phyloP scores from a whole-genome alignment of 495 filamentous ascomycete genomes.

The Aspergillus panamensis region DNA sequence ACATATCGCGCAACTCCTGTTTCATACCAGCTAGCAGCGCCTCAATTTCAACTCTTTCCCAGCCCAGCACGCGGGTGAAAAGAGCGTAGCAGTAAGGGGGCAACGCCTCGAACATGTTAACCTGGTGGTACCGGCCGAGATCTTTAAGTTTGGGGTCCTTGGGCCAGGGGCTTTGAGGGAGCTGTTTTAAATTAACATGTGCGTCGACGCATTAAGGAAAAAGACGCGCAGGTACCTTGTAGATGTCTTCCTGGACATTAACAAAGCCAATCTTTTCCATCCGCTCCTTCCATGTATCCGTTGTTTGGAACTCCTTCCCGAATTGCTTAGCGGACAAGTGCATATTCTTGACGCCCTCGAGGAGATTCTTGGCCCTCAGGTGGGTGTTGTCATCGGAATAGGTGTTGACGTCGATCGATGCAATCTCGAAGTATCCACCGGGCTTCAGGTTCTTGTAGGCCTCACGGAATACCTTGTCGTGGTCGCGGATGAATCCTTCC shows the following conservation, averaged over 20 bases:
- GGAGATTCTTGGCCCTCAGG: slow-evolving; percentile 31
- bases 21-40: slow-evolving; percentile 50
- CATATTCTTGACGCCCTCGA: slow-evolving; percentile 33
- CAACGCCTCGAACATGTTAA: slow-evolving; percentile 48
- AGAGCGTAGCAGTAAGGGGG: slow-evolving; percentile 48
- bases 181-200: neutral
- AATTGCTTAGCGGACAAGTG: slow-evolving; percentile 29
- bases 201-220: neutral
- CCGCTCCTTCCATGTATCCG: slow-evolving; percentile 40
- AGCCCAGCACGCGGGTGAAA: slow-evolving; percentile 55
- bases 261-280: slow-evolving; percentile 54
- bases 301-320: slow-evolving; percentile 38
- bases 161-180: slow-evolving; percentile 52
- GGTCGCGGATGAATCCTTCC: slow-evolving; percentile 56
- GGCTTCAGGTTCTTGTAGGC: slow-evolving; percentile 50
- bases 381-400: slow-evolving; percentile 55
- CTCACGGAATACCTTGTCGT: slow-evolving; percentile 50
- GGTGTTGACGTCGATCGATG: slow-evolving; percentile 49
- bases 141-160: slow-evolving; percentile 50
- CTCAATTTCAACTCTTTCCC: slow-evolving; percentile 50
- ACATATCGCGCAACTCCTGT: slow-evolving; percentile 49
- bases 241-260: slow-evolving; percentile 46
- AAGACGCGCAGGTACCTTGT: slow-evolving; percentile 31
- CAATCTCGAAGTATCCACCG: slow-evolving; percentile 59
- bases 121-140: slow-evolving; percentile 45